Conservation (phyloP, 1,139 yeast species). For the Pichia kudriavzevii region DNA sequence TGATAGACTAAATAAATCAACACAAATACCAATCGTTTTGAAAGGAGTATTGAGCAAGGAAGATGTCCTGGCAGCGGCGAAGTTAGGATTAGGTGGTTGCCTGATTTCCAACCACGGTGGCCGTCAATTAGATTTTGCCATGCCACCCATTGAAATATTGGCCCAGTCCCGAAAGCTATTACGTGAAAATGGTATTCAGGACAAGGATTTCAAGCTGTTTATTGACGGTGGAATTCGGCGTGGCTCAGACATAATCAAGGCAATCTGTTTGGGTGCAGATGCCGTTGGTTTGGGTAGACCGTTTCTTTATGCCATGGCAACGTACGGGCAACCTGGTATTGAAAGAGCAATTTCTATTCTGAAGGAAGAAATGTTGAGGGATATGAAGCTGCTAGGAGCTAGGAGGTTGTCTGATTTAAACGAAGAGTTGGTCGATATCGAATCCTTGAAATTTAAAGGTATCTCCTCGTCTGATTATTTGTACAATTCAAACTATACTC, state of each 20-base stretch:
- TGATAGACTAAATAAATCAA: slow-evolving; percentile 32
- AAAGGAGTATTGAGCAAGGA: slow-evolving; percentile 49
- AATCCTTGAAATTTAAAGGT: no score
- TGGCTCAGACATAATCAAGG: slow-evolving; percentile 60
- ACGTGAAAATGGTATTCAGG: slow-evolving; percentile 35
- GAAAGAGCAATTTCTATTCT: slow-evolving; percentile 46
- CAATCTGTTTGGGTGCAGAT: slow-evolving; percentile 60
- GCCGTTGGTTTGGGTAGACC: slow-evolving; percentile 76
- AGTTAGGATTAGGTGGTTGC: slow-evolving; percentile 52
- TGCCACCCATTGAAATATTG: slow-evolving; percentile 61
- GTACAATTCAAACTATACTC: no score
- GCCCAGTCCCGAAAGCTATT: slow-evolving; percentile 56
- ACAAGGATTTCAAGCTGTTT: slow-evolving; percentile 41
- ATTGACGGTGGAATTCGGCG: slow-evolving; percentile 65
- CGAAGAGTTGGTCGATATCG: slow-evolving; percentile 42
- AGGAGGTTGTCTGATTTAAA: slow-evolving; percentile 37
- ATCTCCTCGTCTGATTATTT: no score
- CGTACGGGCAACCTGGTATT: slow-evolving; percentile 67
- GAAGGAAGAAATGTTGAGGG: slow-evolving; percentile 47
- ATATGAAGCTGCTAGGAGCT: slow-evolving; percentile 53
- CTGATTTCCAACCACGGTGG: slow-evolving; percentile 72
- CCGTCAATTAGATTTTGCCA: slow-evolving; percentile 59
- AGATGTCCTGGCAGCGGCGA: slow-evolving; percentile 48
- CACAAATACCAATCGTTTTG: slow-evolving; percentile 47
- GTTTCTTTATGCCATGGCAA: slow-evolving; percentile 61